Evolutionary conservation across 768 basidiomycete species (phyloP).

Genomic region (Termitomyces sp.): DNA sequence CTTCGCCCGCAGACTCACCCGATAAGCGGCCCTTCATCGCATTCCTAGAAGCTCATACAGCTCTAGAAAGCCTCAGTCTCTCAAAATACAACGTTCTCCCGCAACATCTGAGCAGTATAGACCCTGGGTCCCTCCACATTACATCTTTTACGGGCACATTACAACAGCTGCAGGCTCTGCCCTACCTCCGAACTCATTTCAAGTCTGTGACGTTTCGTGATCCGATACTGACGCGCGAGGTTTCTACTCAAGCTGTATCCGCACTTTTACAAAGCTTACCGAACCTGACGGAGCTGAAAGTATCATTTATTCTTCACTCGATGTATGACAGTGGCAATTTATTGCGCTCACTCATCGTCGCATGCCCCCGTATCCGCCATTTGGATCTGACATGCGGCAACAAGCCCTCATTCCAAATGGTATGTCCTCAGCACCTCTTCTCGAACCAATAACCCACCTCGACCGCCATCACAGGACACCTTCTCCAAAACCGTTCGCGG

Average conservation of each 20-base stretch:
- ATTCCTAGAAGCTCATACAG: constrained; percentile 67
- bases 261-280: constrained; percentile 57
- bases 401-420: constrained; percentile 73
- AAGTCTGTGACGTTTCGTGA: constrained; percentile 63
- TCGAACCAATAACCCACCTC: neutral
- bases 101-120: constrained; percentile 49
- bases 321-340: constrained; percentile 74
- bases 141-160: constrained; percentile 67
- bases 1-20: constrained; percentile 32
- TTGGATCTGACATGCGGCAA: constrained; percentile 66
- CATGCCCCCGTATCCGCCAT: constrained; percentile 63
- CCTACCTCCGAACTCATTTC: constrained; percentile 47
- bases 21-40: constrained; percentile 58
- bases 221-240: constrained; percentile 63
- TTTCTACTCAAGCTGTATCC: constrained; percentile 61
- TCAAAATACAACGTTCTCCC: constrained; percentile 56
- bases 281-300: constrained; percentile 55
- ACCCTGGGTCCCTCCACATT: constrained; percentile 46
- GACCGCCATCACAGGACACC: constrained; percentile 40
- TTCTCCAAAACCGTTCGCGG: constrained; percentile 63
- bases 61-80: constrained; percentile 47
- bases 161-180: constrained; percentile 62
- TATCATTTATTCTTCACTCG: constrained; percentile 68
- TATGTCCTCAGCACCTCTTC: constrained; percentile 30
- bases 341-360: constrained; percentile 61